phyloP scores from a whole-genome alignment of 202 grass and related monocot genomes.

The Setaria italica region DNA sequence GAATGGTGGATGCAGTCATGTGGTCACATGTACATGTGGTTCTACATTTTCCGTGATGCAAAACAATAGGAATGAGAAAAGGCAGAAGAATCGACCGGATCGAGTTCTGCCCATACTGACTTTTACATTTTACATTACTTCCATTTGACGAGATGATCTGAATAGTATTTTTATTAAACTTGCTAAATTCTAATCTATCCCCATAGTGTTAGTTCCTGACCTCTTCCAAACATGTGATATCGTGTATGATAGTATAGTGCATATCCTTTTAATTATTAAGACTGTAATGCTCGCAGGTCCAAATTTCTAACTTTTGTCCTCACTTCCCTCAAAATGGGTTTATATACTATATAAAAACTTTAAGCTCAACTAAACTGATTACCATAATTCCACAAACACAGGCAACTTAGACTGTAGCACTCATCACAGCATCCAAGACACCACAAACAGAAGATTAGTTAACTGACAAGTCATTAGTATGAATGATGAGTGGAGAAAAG shows the following conservation, averaged over 20 bases:
- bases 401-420: not conserved
- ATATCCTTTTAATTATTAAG: not conserved
- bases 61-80: not conserved
- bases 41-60: not conserved
- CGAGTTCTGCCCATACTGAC: not conserved
- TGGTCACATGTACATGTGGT: too few species aligned
- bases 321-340: not conserved
- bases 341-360: not conserved
- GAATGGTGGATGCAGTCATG: not conserved
- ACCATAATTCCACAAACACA: not conserved
- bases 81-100: not conserved
- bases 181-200: not conserved
- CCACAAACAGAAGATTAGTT: not conserved
- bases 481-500: not conserved
- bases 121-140: conserved; percentile 19
- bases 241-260: not conserved
- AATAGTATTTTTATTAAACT: not conserved
- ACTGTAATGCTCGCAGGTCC: not conserved
- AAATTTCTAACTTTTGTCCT: not conserved
- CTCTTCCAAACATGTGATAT: not conserved
- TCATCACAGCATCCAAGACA: not conserved
- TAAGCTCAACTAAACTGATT: not conserved
- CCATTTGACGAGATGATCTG: not conserved
- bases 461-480: not conserved
- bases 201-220: not conserved